Evolutionary conservation across 1,284 basidiomycete species (phyloP).

Genomic region (Exobasidium cylindrosporum): DNA sequence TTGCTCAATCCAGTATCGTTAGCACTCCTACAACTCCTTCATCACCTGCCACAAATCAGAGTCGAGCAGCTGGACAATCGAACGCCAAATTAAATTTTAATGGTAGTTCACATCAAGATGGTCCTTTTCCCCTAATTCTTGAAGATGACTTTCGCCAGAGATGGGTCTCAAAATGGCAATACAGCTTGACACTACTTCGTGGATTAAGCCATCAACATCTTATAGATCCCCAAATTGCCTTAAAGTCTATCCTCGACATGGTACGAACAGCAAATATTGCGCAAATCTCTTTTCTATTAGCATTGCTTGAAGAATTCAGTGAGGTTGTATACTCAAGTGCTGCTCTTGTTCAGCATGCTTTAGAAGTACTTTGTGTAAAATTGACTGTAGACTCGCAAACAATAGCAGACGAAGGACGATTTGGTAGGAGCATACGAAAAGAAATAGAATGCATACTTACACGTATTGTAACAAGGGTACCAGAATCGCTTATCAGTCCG

Average conservation of each 20-base stretch:
- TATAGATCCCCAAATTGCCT: constrained; percentile 74
- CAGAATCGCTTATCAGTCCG: constrained; percentile 61
- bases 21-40: background rate
- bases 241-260: constrained; percentile 79
- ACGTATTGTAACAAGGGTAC: background rate
- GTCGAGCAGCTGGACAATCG: background rate
- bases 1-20: constrained; percentile 60
- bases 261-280: constrained; percentile 74
- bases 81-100: background rate
- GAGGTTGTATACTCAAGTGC: background rate
- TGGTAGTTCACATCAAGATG: constrained; percentile 10
- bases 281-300: constrained; percentile 75
- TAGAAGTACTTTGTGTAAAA: background rate
- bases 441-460: background rate
- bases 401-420: background rate
- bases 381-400: background rate
- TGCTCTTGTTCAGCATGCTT: background rate
- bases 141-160: constrained; percentile 62
- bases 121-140: background rate
- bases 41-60: background rate
- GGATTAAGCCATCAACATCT: constrained; percentile 77
- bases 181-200: constrained; percentile 65
- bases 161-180: constrained; percentile 78
- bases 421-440: background rate
- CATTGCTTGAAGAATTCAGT: constrained; percentile 59